phyloP scores from a whole-genome alignment of 108 stramenopile species.

The Mediolabrus comicus region DNA sequence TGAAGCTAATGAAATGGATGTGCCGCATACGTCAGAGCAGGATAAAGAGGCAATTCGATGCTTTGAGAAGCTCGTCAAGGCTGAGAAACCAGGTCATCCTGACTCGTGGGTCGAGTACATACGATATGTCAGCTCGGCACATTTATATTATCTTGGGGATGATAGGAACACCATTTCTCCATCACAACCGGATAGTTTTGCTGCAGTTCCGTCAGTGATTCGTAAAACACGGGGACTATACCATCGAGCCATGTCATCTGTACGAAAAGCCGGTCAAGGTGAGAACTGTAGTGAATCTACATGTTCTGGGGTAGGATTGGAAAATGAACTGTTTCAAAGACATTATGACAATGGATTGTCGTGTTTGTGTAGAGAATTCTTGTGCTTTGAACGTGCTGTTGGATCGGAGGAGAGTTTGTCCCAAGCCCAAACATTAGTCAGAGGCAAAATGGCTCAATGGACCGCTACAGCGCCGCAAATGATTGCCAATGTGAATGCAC shows the following conservation, averaged over 20 bases:
- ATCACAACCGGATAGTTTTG: constrained; percentile 17
- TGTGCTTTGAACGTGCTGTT: constrained; percentile 66
- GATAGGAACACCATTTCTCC: constrained; percentile 3
- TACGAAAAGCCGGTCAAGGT: constrained; percentile 32
- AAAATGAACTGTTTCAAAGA: constrained; percentile 24
- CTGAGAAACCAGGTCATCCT: constrained; percentile 76
- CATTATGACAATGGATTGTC: constrained; percentile 57
- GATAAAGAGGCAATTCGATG: constrained; percentile 36
- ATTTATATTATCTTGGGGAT: constrained; percentile 18
- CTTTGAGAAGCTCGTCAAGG: constrained; percentile 61
- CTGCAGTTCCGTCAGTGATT: constrained; percentile 39
- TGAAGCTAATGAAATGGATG: constrained; percentile 10
- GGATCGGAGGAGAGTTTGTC: constrained; percentile 65
- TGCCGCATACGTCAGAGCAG: not conserved
- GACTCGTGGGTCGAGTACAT: constrained; percentile 62
- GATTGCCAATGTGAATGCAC: constrained; percentile 3
- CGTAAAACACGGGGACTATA: constrained; percentile 64
- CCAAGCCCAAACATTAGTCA: constrained; percentile 46
- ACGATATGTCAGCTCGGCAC: constrained; percentile 26
- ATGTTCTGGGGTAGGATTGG: constrained; percentile 5
- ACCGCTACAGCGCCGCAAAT: constrained; percentile 1
- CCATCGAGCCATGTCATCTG: constrained; percentile 60
- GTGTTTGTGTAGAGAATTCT: constrained; percentile 69
- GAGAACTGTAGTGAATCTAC: not conserved
- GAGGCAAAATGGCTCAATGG: constrained; percentile 53